Evolutionary conservation across 2,329 filamentous ascomycete genomes (phyloP).

Genomic region (Cladosporium colombiae): DNA sequence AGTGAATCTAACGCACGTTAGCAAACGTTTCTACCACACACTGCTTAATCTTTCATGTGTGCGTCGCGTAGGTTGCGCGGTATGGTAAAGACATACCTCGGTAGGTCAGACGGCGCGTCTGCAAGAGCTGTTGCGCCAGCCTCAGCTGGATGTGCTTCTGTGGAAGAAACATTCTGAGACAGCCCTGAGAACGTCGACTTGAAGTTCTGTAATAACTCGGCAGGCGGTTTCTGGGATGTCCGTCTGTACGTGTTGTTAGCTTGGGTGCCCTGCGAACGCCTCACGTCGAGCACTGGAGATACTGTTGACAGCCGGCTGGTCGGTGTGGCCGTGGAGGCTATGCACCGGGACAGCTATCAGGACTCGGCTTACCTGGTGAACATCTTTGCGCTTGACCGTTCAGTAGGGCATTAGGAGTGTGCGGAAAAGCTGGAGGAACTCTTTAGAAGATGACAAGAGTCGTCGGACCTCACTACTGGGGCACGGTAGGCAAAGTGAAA

Average conservation of each 20-base stretch:
- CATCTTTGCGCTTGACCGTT: slow-evolving; percentile 11
- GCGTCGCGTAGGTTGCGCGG: neutral
- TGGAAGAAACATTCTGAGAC: slow-evolving; percentile 41
- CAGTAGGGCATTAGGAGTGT: slow-evolving; percentile 11
- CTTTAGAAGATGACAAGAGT: slow-evolving; percentile 7
- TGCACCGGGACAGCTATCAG: slow-evolving; percentile 15
- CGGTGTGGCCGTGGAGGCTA: slow-evolving; percentile 22
- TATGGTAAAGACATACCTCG: neutral
- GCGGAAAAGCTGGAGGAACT: slow-evolving; percentile 10
- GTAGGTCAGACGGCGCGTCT: slow-evolving; percentile 39
- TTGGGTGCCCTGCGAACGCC: slow-evolving; percentile 18
- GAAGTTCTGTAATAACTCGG: slow-evolving; percentile 82
- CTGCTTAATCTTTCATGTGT: neutral
- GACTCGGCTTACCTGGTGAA: slow-evolving; percentile 16
- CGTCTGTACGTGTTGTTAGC: slow-evolving; percentile 28
- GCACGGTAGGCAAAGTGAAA: slow-evolving; percentile 16
- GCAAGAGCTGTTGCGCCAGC: slow-evolving; percentile 41
- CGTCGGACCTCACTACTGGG: slow-evolving; percentile 11
- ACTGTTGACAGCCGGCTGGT: neutral
- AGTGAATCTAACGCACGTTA: neutral
- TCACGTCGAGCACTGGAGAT: neutral
- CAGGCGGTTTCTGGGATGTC: slow-evolving; percentile 80
- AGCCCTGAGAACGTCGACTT: slow-evolving; percentile 80
- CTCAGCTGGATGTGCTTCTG: slow-evolving; percentile 49
- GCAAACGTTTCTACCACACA: neutral